Evolutionary conservation across 2,329 filamentous ascomycete genomes (phyloP), one percentile per base, ranked within the genome.

Genomic region (Xylariales sp.): DNA sequence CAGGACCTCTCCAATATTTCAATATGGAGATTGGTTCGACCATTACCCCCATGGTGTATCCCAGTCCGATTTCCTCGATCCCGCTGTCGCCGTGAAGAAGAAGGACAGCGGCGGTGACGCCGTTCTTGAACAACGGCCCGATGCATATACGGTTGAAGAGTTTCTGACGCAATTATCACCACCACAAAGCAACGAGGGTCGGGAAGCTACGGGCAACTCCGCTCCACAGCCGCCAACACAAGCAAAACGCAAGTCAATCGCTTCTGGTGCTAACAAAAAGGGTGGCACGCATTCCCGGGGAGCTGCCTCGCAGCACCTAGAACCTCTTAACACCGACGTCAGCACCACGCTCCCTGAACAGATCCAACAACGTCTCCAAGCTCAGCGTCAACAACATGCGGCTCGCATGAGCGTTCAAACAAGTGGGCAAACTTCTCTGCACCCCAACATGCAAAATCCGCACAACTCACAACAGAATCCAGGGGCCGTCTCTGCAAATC

Each of bases 1-100:
- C 12, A 61, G 66, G 7, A 63, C 74, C 5, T 74, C 76, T 5
- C 74, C 76, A 7, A 85, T 96, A 51, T 90, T 95, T 60, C 91
- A 97, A 54, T 97, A 97, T 52, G 89, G 90, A 36, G 93, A 97
- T 62, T 97, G 93, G 93, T 97, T 97, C 54, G 86, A 93, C 55
- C 79, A 86, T 47, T 97, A 96, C 57, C 93, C 93, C 1, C 86
- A 95, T 51, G 93, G 93, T 3, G 87, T 97, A 13, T 88, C 87
- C 4, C 81, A 87, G 43, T 75, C 81, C 2, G 88, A 95, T 53
- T 93, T 88, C 61, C 81, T 88, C 52, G 88, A 93, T 48, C 83
- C 86, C 2, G 79, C 77, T 19, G 65, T 72, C 4, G 70, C 76
- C 28, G 72, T 78, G 51, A 81, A 83, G 56, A 81, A 83, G 56